phyloP scores from a whole-genome alignment of 352 stramenopile genomes.

The Phytopythium ostracodes region DNA sequence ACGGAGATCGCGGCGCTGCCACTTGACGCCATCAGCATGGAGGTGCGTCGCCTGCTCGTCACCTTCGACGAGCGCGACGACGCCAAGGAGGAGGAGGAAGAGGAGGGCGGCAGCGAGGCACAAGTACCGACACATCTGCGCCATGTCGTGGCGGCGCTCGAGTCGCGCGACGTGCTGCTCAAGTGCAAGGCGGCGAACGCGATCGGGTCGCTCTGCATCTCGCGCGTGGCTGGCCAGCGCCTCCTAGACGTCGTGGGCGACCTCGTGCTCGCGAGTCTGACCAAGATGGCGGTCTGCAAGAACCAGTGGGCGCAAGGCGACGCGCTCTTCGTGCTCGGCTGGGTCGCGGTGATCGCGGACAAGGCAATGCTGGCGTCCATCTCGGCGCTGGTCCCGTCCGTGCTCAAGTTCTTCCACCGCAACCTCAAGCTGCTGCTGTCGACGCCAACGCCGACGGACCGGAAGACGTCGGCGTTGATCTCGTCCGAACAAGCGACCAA shows the following conservation, averaged over 20 bases:
- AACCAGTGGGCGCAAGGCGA: conserved; percentile 77
- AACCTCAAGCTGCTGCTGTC: conserved; percentile 27
- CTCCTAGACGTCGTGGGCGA: conserved; percentile 45
- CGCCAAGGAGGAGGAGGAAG: background rate
- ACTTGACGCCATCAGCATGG: conserved; percentile 67
- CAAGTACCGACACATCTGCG: conserved; percentile 1
- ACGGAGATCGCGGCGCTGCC: conserved; percentile 69
- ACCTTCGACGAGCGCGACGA: conserved; percentile 4
- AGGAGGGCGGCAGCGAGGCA: background rate
- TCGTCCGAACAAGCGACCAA: conserved; percentile 57
- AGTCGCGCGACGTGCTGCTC: conserved; percentile 58
- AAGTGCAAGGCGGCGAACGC: conserved; percentile 81
- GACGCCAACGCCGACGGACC: background rate
- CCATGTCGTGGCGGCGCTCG: conserved; percentile 19
- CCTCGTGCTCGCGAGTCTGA: conserved; percentile 28
- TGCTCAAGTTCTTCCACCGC: conserved; percentile 37
- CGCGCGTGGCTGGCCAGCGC: conserved; percentile 59
- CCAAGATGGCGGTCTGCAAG: conserved; percentile 58
- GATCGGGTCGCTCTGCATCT: conserved; percentile 69
- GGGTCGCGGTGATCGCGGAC: conserved; percentile 68
- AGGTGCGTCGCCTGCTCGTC: conserved; percentile 59
- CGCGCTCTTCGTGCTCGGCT: conserved; percentile 70
- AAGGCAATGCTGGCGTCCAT: conserved; percentile 34
- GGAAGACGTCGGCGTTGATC: conserved; percentile 9
- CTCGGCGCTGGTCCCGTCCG: conserved; percentile 34